Conservation (phyloP, 2,329 filamentous ascomycete species). For the Aspergillus vadensis region DNA sequence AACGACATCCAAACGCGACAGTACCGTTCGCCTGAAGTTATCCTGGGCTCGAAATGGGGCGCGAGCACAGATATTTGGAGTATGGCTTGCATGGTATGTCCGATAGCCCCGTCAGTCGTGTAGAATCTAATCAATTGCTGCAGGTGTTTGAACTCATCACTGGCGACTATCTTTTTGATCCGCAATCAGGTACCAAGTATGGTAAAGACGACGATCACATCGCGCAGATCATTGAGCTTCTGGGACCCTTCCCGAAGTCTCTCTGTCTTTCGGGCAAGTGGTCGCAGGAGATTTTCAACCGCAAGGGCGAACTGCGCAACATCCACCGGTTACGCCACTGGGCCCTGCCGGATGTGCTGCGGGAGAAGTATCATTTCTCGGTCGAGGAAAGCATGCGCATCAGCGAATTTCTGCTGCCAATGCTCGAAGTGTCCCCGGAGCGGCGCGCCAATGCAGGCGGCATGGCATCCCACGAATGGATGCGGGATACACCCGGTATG, state of each 20-base stretch:
- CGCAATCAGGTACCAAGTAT: constrained; percentile 97
- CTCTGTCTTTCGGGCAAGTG: constrained; percentile 92
- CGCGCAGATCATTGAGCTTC: constrained; percentile 95
- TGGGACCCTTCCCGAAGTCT: constrained; percentile 90
- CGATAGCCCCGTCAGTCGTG: neutral
- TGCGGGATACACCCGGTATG: constrained; percentile 88
- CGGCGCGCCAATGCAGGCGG: constrained; percentile 92
- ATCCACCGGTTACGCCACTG: constrained; percentile 96
- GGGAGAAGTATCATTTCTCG: constrained; percentile 95
- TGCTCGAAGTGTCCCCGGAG: constrained; percentile 86
- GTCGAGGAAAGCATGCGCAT: constrained; percentile 78
- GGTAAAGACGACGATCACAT: constrained; percentile 99
- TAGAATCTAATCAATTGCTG: neutral
- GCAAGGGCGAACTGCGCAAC: constrained; percentile 94
- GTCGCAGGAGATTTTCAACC: constrained; percentile 98
- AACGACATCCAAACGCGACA: constrained; percentile 98
- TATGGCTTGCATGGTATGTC: constrained; percentile 94
- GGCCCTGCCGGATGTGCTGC: constrained; percentile 87
- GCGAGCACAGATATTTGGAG: constrained; percentile 99
- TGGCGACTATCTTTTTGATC: constrained; percentile 97
- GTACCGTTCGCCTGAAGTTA: constrained; percentile 95
- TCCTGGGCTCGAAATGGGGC: constrained; percentile 95
- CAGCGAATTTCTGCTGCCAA: constrained; percentile 79
- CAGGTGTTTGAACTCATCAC: constrained; percentile 94
- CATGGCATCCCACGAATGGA: constrained; percentile 82